Percentiles rank a stretch among this genome's conserved stretches.
Conservation (phyloP, 495 filamentous ascomycete genomes). For the Talaromyces trachyspermus region DNA sequence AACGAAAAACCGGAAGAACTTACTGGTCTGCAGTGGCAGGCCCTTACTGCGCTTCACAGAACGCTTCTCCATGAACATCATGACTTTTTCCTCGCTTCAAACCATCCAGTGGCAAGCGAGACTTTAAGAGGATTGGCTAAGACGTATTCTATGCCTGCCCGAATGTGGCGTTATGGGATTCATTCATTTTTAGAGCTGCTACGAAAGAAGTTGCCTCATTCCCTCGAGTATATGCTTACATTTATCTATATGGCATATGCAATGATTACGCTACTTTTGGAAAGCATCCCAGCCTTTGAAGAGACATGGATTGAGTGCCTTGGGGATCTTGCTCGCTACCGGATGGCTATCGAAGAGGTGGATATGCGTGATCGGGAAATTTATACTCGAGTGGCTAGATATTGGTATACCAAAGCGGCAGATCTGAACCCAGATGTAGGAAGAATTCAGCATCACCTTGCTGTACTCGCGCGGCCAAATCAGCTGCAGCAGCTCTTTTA, state of each 20-base stretch:
- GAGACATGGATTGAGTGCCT: conserved; percentile 90
- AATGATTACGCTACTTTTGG: conserved; percentile 70
- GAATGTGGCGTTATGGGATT: conserved; percentile 82
- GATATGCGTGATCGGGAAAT: conserved; percentile 65
- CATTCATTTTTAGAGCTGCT: conserved; percentile 70
- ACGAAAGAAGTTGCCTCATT: conserved; percentile 57
- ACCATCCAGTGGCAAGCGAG: conserved; percentile 60
- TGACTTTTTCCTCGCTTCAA: conserved; percentile 72
- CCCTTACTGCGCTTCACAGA: conserved; percentile 61
- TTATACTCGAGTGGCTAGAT: conserved; percentile 68
- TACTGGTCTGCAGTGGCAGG: conserved; percentile 61
- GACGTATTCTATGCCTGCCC: conserved; percentile 71
- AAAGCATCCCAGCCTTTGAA: conserved; percentile 66
- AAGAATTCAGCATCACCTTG: conserved; percentile 76
- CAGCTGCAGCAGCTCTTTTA: conserved; percentile 67
- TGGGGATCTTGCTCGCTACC: conserved; percentile 64
- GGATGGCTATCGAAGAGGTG: conserved; percentile 73
- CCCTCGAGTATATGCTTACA: conserved; percentile 68
- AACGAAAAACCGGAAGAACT: conserved; percentile 37
- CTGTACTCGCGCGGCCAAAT: conserved; percentile 70
- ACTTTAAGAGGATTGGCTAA: conserved; percentile 51
- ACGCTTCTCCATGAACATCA: conserved; percentile 71
- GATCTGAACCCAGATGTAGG: conserved; percentile 63
- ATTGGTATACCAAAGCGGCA: conserved; percentile 76
- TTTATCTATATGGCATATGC: conserved; percentile 78